Base-by-base conservation (phyloP, 768 basidiomycete genomes). In the Dendrothele bispora region DNA sequence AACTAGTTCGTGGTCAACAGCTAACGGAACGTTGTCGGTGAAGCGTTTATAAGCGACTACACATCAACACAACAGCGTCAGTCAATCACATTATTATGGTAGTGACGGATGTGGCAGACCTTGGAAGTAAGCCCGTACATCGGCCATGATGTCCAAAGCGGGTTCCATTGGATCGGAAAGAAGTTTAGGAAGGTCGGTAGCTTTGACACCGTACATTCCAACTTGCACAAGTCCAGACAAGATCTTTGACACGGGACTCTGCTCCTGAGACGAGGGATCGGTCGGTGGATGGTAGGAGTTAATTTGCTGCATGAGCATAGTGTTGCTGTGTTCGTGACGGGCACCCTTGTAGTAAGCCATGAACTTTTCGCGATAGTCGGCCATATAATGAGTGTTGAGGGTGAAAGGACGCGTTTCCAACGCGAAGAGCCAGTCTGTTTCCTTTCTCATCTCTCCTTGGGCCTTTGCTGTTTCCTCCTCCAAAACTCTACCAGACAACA, bases 71-170 rank as follows among this genome's bases (percentile, higher is more conserved):
- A n/a, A n/a, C n/a, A 12, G 25, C 18, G 49, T 20, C 30, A n/a
- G 27, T 30, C 15, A 35, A 42, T 37, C 46, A 51, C 39, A 53
- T 22, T 25, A 24, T 25, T 20, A 41, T 46, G 21, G 4, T 14
- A 38, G 22, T n/a, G n/a, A n/a, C n/a, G 20, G 24, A 27, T 26
- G 35, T 24, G n/a, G 48, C 55, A 7, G 55, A 85, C 88, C 86
- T 72, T 88, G 83, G 61, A 88, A 88, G 53, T 88, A 88, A 0
- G 82, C 86, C 4, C 84, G 71, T 1, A 87, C 83, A 46, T 81
- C 76, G 0, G 84, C 83, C 84, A 89, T 88, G 55, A 88, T 84
- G 3, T 63, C 55, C 15, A 88, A 54, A 0, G 82, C 82, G 0
- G 76, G 72, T 29, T 82, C 82, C 69, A 72, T 74, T 2, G 64